A percentile compares a stretch with the other conserved stretches of the same genome.
These are phyloP conservation scores for Euryodendron excelsum DNA, from an alignment of 148 eudicot species.

Conservation along the genomic window DNA sequence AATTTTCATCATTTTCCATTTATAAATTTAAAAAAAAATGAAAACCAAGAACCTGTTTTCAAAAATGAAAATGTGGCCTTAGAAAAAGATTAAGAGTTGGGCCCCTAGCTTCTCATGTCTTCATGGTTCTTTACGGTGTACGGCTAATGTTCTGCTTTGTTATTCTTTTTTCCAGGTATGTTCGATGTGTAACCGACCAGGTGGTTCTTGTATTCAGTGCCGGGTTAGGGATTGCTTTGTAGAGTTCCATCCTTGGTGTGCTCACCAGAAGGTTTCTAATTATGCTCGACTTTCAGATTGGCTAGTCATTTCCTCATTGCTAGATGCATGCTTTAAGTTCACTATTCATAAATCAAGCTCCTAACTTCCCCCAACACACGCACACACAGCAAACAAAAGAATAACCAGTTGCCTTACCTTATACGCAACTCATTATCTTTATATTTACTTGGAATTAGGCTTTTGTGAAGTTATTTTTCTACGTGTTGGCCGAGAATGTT, in stretches of 20 bases:
- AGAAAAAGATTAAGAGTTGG: neutral
- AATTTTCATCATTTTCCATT: neutral
- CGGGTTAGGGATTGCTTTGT: conserved; percentile 35
- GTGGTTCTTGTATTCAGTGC: conserved; percentile 54
- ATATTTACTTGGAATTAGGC: neutral
- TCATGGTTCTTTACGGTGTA: neutral
- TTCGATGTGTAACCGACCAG: conserved; percentile 46
- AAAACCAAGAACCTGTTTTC: neutral
- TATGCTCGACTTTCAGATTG: neutral
- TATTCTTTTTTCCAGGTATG: conserved; percentile 38
- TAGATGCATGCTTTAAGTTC: neutral
- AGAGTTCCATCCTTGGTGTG: conserved; percentile 62
- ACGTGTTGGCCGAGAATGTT: neutral
- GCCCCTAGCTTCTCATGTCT: conserved; percentile 4
- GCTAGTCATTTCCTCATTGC: neutral
- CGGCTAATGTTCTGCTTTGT: neutral
- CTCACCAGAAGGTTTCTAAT: conserved; percentile 47
- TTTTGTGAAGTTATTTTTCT: conserved; percentile 9
- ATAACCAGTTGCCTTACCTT: neutral
- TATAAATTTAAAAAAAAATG: neutral
- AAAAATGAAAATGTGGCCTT: neutral
- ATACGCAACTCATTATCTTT: neutral
- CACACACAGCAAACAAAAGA: neutral
- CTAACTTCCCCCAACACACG: neutral
- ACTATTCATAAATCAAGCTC: conserved; percentile 7